phyloP scores from a whole-genome alignment of 768 basidiomycete genomes.

The Boletus reticulatus region DNA sequence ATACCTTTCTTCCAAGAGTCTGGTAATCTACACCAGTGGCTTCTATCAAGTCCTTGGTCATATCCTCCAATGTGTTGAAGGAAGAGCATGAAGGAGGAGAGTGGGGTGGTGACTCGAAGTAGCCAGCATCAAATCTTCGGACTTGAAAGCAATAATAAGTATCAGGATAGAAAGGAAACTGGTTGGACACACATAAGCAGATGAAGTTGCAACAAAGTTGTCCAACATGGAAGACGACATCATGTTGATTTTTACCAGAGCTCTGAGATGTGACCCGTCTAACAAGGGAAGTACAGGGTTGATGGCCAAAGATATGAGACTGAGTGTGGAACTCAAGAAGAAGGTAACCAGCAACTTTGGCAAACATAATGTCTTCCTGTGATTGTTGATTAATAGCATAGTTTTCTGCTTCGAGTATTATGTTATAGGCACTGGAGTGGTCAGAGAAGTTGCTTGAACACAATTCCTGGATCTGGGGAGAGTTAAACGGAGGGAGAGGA shows the following conservation, averaged over 20 bases:
- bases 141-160: not conserved
- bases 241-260: not conserved
- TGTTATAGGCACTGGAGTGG: not conserved
- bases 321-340: not conserved
- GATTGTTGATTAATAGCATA: too few species aligned
- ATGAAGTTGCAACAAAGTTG: not conserved
- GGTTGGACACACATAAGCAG: not conserved
- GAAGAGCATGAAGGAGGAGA: not conserved
- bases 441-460: too few species aligned
- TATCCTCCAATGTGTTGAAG: not conserved
- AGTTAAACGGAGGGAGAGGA: not conserved
- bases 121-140: not conserved
- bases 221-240: not conserved
- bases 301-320: not conserved
- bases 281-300: not conserved
- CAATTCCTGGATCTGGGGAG: not conserved
- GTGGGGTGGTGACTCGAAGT: not conserved
- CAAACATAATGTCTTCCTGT: not conserved
- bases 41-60: not conserved
- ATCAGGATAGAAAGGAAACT: not conserved
- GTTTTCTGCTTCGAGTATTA: not conserved
- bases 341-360: not conserved
- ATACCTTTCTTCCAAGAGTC: not conserved
- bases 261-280: not conserved
- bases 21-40: not conserved